Percentiles rank a stretch among this genome's conserved stretches.
phyloP scores from a whole-genome alignment of 106 monocot species.

The Agapanthus africanus region DNA sequence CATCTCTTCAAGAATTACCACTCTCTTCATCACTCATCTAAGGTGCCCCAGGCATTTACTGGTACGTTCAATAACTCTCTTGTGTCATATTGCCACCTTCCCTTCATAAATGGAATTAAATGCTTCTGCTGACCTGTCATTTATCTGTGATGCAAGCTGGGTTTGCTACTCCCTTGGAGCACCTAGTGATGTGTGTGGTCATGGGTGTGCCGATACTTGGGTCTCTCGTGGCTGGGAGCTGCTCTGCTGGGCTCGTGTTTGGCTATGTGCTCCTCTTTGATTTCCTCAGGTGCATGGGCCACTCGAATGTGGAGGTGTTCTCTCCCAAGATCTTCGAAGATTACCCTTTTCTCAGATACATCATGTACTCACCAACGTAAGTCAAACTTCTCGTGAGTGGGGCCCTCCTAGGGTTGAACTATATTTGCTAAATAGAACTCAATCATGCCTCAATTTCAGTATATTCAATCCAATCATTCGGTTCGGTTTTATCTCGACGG shows the following conservation, averaged over 20 bases:
- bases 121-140: neutral
- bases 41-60: conserved; percentile 63
- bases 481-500: no score
- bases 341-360: conserved; percentile 56
- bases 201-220: conserved; percentile 33
- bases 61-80: conserved; percentile 22
- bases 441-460: no score
- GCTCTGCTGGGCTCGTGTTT: conserved; percentile 33
- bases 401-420: no score
- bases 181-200: conserved; percentile 19
- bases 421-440: no score
- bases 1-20: conserved; percentile 59
- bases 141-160: conserved; percentile 16
- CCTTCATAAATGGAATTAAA: neutral
- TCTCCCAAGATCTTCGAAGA: conserved; percentile 35
- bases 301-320: conserved; percentile 51
- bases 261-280: conserved; percentile 40
- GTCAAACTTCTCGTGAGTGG: no score
- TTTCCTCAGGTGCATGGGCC: conserved; percentile 41
- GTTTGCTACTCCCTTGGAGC: conserved; percentile 44
- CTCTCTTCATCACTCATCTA: conserved; percentile 62
- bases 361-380: conserved; percentile 92
- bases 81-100: neutral
- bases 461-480: neutral
- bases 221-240: conserved; percentile 19